Evolutionary conservation across 2,329 filamentous ascomycete genomes (phyloP).

Genomic region (Diaporthe destruens): DNA sequence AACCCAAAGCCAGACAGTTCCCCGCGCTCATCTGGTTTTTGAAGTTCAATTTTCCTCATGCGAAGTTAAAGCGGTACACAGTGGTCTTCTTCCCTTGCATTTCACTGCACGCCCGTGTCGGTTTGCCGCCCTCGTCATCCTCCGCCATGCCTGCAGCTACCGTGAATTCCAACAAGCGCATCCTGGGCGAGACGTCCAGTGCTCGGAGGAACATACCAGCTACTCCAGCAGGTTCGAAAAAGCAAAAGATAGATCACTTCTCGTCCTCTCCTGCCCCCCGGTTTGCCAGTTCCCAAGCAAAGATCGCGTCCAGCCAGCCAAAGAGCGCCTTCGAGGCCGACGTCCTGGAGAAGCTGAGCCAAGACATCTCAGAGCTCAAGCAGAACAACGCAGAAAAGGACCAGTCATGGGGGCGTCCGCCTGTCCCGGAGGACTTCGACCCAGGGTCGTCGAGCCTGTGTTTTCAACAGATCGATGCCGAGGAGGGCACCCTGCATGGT

Average conservation of each 20-base stretch:
- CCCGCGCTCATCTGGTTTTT: background rate
- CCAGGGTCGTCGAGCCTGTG: constrained; percentile 77
- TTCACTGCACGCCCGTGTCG: constrained; percentile 21
- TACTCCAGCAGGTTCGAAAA: constrained; percentile 76
- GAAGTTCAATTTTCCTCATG: background rate
- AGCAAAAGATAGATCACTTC: constrained; percentile 80
- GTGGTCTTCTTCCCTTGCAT: background rate
- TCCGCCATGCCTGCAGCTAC: constrained; percentile 59
- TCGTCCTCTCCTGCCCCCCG: constrained; percentile 68
- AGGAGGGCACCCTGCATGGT: constrained; percentile 86
- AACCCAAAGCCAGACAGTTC: background rate
- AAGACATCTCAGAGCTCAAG: constrained; percentile 89
- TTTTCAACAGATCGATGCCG: constrained; percentile 96
- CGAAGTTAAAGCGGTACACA: background rate
- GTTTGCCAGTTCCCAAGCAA: constrained; percentile 73
- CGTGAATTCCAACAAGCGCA: constrained; percentile 77
- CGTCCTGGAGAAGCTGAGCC: constrained; percentile 94
- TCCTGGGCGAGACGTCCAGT: constrained; percentile 76
- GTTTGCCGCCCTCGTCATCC: constrained; percentile 24
- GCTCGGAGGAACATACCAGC: constrained; percentile 71
- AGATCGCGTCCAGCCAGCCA: constrained; percentile 78
- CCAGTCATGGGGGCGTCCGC: constrained; percentile 84
- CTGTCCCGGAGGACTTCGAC: constrained; percentile 61
- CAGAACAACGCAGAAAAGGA: constrained; percentile 91
- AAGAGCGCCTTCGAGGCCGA: constrained; percentile 96